Base-by-base conservation (phyloP, 2,329 filamentous ascomycete species). In the Penicillium sp. region DNA sequence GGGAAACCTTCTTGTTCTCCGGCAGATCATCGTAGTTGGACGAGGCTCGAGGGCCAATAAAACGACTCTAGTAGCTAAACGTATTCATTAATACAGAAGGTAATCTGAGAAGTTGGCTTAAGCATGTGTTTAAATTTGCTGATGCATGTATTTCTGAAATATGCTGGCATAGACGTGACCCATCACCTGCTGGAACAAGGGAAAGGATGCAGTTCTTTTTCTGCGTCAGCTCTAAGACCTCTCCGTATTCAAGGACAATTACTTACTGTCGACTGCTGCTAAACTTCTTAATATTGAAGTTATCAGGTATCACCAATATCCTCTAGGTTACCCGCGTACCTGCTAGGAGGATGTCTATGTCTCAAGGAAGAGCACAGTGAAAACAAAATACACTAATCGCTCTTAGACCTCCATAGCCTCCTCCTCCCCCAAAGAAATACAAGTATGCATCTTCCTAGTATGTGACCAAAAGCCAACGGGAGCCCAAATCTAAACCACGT, bases 71-170 rank as follows among this genome's bases (percentile, higher is more conserved):
- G 36, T 48, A 40, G 29, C 36, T 48, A 14, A 43, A n/a, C 5
- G 44, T 48, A 8, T 43, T 48, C 28, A 48, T 48, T 20, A 48
- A 44, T 40, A 35, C 40, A 40, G 44, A 47, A 36, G 44, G 38
- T 32, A 47, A 20, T 5, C 46, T 35, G 22, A 48, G 46, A 35
- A 48, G 44, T 40, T n/a, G 11, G 40, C 46, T 35, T 48, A n/a
- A 36, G 44, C 35, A 29, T 48, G 35, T 11, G 18, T 43, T 29
- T 48, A 22, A 29, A 48, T 28, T 14, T 40, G 40, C 22, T 48
- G 8, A 28, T 43, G 40, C 28, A 48, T 48, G 28, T 48, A 48
- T 43, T 43, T 48, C 35, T 48, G 27, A 24, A 39, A 48, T 28
- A 20, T 43, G 46, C 46, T 48, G 6, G 46, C 40, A 36, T 48